These are phyloP conservation scores for Tulasnella sp. DNA, from an alignment of 768 basidiomycete species.

Conservation along the genomic window DNA sequence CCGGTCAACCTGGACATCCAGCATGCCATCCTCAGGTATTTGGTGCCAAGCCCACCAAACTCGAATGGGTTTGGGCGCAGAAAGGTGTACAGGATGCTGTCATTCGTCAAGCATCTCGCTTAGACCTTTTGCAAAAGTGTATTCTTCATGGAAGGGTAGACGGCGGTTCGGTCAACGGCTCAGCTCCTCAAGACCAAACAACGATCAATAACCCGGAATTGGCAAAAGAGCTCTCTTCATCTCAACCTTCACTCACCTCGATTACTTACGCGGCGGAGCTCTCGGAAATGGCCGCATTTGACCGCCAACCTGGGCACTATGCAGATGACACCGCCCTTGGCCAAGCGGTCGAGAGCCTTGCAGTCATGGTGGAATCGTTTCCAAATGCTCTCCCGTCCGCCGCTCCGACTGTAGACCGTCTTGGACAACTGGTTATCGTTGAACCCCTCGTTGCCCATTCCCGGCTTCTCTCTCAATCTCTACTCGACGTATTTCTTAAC, in stretches of 20 bases:
- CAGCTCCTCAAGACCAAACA: neutral
- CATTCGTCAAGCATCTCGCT: constrained; percentile 41
- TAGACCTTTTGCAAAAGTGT: neutral
- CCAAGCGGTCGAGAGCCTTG: neutral
- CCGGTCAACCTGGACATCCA: constrained; percentile 62
- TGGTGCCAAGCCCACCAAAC: constrained; percentile 36
- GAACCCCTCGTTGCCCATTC: constrained; percentile 59
- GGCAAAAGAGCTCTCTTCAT: neutral
- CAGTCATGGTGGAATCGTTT: constrained; percentile 54
- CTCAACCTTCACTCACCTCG: constrained; percentile 10
- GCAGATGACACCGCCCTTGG: constrained; percentile 9
- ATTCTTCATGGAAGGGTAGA: constrained; percentile 8
- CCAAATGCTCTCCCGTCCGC: constrained; percentile 58
- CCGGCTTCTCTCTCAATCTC: constrained; percentile 59
- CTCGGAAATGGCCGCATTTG: constrained; percentile 54
- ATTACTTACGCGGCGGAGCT: constrained; percentile 42
- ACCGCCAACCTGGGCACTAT: constrained; percentile 59
- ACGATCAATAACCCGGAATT: neutral
- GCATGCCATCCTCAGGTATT: constrained; percentile 37
- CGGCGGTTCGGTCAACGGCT: neutral
- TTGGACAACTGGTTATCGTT: constrained; percentile 58
- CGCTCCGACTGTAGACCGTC: constrained; percentile 59
- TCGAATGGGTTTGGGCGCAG: constrained; percentile 61
- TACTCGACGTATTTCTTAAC: constrained; percentile 68
- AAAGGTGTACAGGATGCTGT: constrained; percentile 46